Base-by-base conservation (phyloP, 2,329 filamentous ascomycete species). In the Aspergillus fumigatus region DNA sequence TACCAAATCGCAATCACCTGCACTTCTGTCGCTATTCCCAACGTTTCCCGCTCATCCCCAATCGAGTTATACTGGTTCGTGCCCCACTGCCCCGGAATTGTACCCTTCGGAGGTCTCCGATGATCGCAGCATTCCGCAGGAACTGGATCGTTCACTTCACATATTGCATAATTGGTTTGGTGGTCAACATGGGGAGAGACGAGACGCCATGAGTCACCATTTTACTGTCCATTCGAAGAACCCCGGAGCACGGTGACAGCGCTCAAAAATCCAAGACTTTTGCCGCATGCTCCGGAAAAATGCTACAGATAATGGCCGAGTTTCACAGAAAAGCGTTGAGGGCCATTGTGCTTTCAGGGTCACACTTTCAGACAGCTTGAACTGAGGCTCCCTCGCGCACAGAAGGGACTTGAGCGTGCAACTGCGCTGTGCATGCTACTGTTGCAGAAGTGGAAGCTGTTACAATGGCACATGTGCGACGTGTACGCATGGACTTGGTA, bases 91-190 rank as follows among this genome's bases (percentile, higher is more conserved):
- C 25, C 53, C 48, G 27, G 38, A 6, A 9, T 14, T 21, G 21
- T 29, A n/a, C 49, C 26, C 40, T 32, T 63, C 59, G 61, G 62
- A 64, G 62, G 49, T 63, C 62, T 64, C 62, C 61, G 63, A 62
- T 52, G 25, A 41, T 56, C 61, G 61, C 61, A 38, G 38, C 49
- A 27, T 52, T 51, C 59, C 51, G 56, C 48, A 6, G 21, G n/a
- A n/a, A 40, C 50, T 40, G 49, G 47, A 38, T 17, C 5, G 14
- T 38, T 38, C 32, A 17, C 32, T 38, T 38, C 14, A 38, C 14
- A 5, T 2, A 38, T 38, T 38, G 32, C 32, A 17, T 38, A 35
- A 17, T 14, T 38, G 14, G 11, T 17, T 17, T 6, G 32, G 14
- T 38, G 32, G 32, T 7, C 7, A 5, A 38, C 32, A 38, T 38